Evolutionary conservation across 441 rosid species (phyloP).

Genomic region (Populus trichocarpa): DNA sequence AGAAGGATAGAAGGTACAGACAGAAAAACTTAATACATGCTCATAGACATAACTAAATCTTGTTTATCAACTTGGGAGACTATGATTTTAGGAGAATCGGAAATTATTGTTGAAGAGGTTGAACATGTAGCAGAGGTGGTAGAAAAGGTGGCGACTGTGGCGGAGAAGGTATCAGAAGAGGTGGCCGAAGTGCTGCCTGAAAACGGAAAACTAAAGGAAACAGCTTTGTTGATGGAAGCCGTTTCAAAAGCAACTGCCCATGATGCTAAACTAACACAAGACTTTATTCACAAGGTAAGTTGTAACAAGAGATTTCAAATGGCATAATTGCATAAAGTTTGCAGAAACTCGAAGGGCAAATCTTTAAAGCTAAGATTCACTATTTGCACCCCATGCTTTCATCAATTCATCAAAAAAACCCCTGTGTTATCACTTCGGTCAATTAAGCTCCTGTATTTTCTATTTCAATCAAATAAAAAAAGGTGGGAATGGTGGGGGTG

Average conservation of each 20-base stretch:
- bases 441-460: background rate
- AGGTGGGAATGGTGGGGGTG: too few species aligned
- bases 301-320: background rate
- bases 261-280: conserved; percentile 45
- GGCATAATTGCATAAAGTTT: background rate
- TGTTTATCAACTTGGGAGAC: background rate
- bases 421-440: background rate
- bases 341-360: background rate
- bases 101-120: conserved; percentile 37
- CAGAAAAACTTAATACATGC: background rate
- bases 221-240: conserved; percentile 46
- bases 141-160: conserved; percentile 55
- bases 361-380: background rate
- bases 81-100: conserved; percentile 42
- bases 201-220: conserved; percentile 45
- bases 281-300: conserved; percentile 52
- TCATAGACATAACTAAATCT: background rate
- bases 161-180: conserved; percentile 46
- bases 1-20: conserved; percentile 48
- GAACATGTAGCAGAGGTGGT: conserved; percentile 59
- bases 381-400: background rate
- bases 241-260: conserved; percentile 56
- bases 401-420: background rate
- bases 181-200: conserved; percentile 48
- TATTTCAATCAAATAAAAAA: too few species aligned